Conservation (phyloP, 1,284 basidiomycete genomes). For the Moniliophthora roreri region DNA sequence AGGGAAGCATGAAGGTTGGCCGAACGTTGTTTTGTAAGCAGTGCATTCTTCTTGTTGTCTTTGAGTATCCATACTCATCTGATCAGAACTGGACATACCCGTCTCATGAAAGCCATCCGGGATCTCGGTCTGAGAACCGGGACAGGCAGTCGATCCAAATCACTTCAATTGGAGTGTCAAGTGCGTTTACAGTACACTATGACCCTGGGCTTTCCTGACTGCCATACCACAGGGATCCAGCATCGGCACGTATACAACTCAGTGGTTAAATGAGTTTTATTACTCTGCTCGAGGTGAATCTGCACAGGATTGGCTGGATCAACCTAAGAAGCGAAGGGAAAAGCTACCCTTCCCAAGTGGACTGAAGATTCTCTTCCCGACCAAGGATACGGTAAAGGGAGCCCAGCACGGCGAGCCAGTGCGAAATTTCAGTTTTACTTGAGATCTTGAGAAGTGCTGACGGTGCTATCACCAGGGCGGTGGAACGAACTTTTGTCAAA, state of each 20-base stretch:
- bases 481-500: constrained; percentile 62
- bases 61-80: constrained; percentile 15
- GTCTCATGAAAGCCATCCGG: constrained; percentile 68
- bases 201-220: not conserved
- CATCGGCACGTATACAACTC: constrained; percentile 69
- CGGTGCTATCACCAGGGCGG: no score
- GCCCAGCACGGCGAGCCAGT: constrained; percentile 58
- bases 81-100: constrained; percentile 63
- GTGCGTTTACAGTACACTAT: constrained; percentile 34
- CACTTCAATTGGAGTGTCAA: constrained; percentile 69
- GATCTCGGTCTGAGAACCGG: constrained; percentile 55
- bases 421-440: no score
- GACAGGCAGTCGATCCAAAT: constrained; percentile 42
- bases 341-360: constrained; percentile 55
- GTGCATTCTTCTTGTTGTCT: constrained; percentile 11
- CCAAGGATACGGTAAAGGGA: constrained; percentile 55
- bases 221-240: constrained; percentile 56
- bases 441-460: no score
- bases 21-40: constrained; percentile 42
- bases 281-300: constrained; percentile 67
- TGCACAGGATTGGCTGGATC: constrained; percentile 67
- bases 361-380: constrained; percentile 71
- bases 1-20: constrained; percentile 77
- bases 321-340: constrained; percentile 50
- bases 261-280: constrained; percentile 80